phyloP scores from a whole-genome alignment of 1,139 yeast species.

The Hyphopichia buzzinii region DNA sequence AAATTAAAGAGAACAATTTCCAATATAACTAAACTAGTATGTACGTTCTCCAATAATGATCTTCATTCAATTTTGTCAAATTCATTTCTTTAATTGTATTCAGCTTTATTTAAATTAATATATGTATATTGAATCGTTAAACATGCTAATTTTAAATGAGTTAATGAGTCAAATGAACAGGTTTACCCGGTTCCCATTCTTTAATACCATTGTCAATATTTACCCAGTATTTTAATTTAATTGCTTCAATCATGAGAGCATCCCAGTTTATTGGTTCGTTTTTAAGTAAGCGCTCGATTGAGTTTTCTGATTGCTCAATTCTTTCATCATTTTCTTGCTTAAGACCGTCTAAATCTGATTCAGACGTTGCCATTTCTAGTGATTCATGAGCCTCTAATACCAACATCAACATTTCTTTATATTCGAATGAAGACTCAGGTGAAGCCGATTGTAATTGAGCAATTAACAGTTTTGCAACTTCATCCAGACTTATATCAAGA shows the following conservation, averaged over 20 bases:
- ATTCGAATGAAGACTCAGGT: constrained; percentile 30
- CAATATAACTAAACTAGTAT: too few species aligned
- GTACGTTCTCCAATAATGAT: not conserved
- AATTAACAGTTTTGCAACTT: constrained; percentile 35
- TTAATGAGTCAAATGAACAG: constrained; percentile 60
- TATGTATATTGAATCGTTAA: not conserved
- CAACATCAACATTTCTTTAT: constrained; percentile 64
- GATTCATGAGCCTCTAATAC: constrained; percentile 82
- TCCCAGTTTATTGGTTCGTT: constrained; percentile 48
- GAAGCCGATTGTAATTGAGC: constrained; percentile 30
- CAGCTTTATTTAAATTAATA: not conserved
- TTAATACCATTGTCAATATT: constrained; percentile 71
- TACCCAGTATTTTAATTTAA: constrained; percentile 79
- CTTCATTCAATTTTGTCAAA: not conserved
- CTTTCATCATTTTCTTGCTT: constrained; percentile 55
- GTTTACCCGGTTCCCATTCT: constrained; percentile 76
- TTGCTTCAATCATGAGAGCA: constrained; percentile 61
- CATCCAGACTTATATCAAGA: constrained; percentile 41
- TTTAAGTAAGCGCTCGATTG: constrained; percentile 26
- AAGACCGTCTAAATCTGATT: constrained; percentile 54
- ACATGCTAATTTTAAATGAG: not conserved
- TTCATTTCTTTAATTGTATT: constrained; percentile 4
- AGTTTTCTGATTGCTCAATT: constrained; percentile 39
- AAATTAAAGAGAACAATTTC: too few species aligned
- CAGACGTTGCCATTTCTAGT: constrained; percentile 60